Evolutionary conservation across 805 yeast species (phyloP).

Genomic region (Myxozyma neotropica): DNA sequence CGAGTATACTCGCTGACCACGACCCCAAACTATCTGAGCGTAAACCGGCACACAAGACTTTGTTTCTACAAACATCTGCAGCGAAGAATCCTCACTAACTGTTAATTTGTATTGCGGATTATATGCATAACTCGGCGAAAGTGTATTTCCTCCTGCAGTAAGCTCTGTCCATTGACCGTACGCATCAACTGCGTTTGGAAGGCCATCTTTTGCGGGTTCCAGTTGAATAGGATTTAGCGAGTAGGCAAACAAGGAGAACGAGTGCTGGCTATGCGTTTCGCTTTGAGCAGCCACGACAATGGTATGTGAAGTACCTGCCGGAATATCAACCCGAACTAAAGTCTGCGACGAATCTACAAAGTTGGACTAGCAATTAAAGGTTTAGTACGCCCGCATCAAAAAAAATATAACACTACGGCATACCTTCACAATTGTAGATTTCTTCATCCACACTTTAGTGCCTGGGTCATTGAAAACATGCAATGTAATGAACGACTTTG

Average conservation of each 20-base stretch:
- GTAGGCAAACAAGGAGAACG: constrained; percentile 25
- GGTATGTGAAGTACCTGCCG: constrained; percentile 18
- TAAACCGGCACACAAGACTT: constrained; percentile 9
- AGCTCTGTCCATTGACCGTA: constrained; percentile 30
- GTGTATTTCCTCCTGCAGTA: constrained; percentile 30
- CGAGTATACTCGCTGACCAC: constrained; percentile 22
- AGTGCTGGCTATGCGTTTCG: background rate
- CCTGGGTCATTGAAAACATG: constrained; percentile 21
- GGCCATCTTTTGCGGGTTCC: background rate
- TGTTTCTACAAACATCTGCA: constrained; percentile 21
- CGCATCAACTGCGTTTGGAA: background rate
- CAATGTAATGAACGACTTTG: constrained; percentile 18
- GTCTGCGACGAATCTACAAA: constrained; percentile 27
- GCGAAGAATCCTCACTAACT: constrained; percentile 6
- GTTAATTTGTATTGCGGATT: constrained; percentile 28
- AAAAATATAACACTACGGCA: background rate
- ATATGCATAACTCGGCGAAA: constrained; percentile 13
- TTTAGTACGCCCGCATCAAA: too few relatives aligned
- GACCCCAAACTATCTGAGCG: constrained; percentile 27
- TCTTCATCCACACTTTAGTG: constrained; percentile 7
- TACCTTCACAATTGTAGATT: constrained; percentile 10
- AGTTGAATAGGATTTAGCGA: constrained; percentile 17
- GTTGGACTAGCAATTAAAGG: constrained; percentile 7
- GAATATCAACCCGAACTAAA: constrained; percentile 18
- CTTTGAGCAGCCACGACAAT: constrained; percentile 13